Percentiles rank a stretch among this genome's conserved stretches.
Evolutionary conservation across 1,284 basidiomycete genomes (phyloP).

Genomic region (Rhodotorula sp.): DNA sequence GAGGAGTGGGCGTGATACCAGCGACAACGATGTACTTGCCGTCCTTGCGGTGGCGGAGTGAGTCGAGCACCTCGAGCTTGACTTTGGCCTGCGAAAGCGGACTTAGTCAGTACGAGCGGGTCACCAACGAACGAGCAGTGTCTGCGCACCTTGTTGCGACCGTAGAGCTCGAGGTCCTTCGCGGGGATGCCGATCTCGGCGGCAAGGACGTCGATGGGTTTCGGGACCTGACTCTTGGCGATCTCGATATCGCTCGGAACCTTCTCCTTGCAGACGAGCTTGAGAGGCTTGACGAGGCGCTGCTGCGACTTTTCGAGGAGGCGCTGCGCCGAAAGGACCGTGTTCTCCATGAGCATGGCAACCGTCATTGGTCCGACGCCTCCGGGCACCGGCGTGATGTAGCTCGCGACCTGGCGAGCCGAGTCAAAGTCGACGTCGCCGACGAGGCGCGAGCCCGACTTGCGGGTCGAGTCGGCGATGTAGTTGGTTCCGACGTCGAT

Average conservation of each 20-base stretch:
- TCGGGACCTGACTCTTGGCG: slow-evolving; percentile 90
- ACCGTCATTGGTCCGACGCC: slow-evolving; percentile 99
- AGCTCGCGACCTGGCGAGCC: slow-evolving; percentile 72
- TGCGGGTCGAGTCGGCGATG: slow-evolving; percentile 84
- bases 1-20: slow-evolving; percentile 94
- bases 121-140: not conserved
- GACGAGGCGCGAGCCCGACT: slow-evolving; percentile 91
- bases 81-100: slow-evolving; percentile 68
- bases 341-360: slow-evolving; percentile 97
- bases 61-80: slow-evolving; percentile 80
- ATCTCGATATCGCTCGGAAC: slow-evolving; percentile 96
- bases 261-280: slow-evolving; percentile 72
- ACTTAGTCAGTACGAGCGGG: not conserved
- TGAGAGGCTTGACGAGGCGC: slow-evolving; percentile 71
- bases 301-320: slow-evolving; percentile 67
- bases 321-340: slow-evolving; percentile 77
- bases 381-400: slow-evolving; percentile 96
- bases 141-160: slow-evolving; percentile 69
- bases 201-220: slow-evolving; percentile 79
- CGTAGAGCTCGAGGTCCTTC: slow-evolving; percentile 90
- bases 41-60: slow-evolving; percentile 74
- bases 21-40: slow-evolving; percentile 97
- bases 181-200: slow-evolving; percentile 82
- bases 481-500: slow-evolving; percentile 99
- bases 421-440: slow-evolving; percentile 90